Conservation (phyloP, 1,284 basidiomycete genomes). For the Ceratobasidium sp. region DNA sequence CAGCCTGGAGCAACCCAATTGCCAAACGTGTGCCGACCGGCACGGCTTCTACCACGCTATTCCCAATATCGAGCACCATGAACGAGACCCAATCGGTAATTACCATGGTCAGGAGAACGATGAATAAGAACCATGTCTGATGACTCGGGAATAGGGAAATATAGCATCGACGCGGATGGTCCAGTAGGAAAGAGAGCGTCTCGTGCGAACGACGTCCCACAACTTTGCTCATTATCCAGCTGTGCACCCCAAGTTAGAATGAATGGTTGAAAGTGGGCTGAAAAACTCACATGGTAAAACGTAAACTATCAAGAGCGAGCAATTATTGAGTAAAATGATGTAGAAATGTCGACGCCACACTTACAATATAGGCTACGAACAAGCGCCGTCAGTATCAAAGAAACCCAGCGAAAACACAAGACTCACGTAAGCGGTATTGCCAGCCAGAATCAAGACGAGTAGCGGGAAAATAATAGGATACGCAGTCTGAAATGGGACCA, state of each 20-base stretch:
- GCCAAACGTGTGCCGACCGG: conserved; percentile 74
- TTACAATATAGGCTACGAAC: conserved; percentile 75
- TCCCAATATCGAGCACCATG: conserved; percentile 89
- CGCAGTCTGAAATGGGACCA: conserved; percentile 87
- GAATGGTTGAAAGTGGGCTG: neutral
- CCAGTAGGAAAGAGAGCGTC: conserved; percentile 90
- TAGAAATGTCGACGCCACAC: conserved; percentile 52
- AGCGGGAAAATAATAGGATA: conserved; percentile 81
- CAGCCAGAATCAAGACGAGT: conserved; percentile 82
- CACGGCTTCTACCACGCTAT: conserved; percentile 73
- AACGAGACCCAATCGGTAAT: conserved; percentile 91
- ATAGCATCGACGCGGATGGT: conserved; percentile 96
- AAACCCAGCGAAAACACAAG: conserved; percentile 19
- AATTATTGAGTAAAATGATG: neutral
- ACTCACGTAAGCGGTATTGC: conserved; percentile 92
- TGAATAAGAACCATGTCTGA: conserved; percentile 92
- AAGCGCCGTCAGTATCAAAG: conserved; percentile 35
- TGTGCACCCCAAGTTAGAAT: conserved; percentile 52
- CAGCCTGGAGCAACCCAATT: conserved; percentile 72
- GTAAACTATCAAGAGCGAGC: conserved; percentile 59
- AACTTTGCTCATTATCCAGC: conserved; percentile 78
- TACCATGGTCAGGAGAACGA: conserved; percentile 69
- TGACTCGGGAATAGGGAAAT: conserved; percentile 95
- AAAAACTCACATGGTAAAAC: conserved; percentile 68
- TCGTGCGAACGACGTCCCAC: conserved; percentile 73